Conservation (phyloP, 108 stramenopile genomes). For the Fragilariopsis cylindrus region DNA sequence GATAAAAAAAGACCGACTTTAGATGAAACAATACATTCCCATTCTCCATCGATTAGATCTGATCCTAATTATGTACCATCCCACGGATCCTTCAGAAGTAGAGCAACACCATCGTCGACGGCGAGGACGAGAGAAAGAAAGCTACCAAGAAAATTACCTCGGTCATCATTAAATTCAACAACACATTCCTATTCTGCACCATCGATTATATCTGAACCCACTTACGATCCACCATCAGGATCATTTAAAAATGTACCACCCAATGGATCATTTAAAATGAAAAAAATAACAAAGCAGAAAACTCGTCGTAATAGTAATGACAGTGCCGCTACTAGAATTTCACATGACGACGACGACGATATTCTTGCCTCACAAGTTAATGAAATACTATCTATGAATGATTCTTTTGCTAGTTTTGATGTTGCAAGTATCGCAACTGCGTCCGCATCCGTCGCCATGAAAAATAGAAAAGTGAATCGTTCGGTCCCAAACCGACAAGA, state of each 20-base stretch:
- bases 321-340: not conserved
- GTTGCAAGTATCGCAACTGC: not conserved
- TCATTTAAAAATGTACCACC: too few species aligned
- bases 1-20: not conserved
- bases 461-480: not conserved
- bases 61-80: not conserved
- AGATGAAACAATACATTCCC: not conserved
- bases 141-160: too few species aligned
- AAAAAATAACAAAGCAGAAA: not conserved
- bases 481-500: not conserved
- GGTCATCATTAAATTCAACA: not conserved
- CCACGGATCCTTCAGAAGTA: not conserved
- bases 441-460: not conserved
- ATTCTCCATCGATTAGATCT: not conserved
- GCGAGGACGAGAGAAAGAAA: too few species aligned
- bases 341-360: not conserved
- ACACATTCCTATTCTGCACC: not conserved
- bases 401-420: not conserved
- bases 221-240: not conserved
- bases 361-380: not conserved
- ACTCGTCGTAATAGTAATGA: not conserved
- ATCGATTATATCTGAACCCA: not conserved
- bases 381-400: not conserved
- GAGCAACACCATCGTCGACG: too few species aligned
- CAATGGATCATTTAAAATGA: too few species aligned